Evolutionary conservation across 2,329 filamentous ascomycete genomes (phyloP), one percentile per base, ranked within the genome.

Genomic region (Colletotrichum sp.): DNA sequence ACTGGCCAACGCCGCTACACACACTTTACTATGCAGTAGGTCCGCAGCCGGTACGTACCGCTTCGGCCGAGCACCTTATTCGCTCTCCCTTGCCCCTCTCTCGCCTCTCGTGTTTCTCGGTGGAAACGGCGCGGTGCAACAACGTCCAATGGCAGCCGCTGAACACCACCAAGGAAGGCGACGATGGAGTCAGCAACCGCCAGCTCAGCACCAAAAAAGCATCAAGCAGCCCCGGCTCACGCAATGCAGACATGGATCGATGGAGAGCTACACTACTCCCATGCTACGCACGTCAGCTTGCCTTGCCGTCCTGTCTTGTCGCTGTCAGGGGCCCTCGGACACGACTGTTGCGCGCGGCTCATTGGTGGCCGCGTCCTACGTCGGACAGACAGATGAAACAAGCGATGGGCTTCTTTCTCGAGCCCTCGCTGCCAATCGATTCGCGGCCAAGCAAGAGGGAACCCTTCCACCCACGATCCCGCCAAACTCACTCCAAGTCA

Each of bases 221-320:
- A 59, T 63, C 57, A 30, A 52, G 26, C 24, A 62, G 13, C n/a
- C 26, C 26, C 26, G 28, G 32, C 34, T 16, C 15, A 44, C 67
- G 22, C 63, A 72, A 18, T 55, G 18, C 68, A 66, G 60, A 26
- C 44, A 48, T 48, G 39, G 39, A 44, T 44, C 39, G 39, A 44
- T 44, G 39, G 39, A 4, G 18, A 12, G 18, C 39, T 48, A n/a
- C 39, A 7, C 39, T 48, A 12, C 39, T 48, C 9, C 10, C 9
- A 22, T 48, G 28, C 72, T 63, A 66, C 69, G 69, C 73, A 75
- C 73, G 57, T 73, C 73, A 73, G 73, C 57, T 72, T 68, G n/a
- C 34, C 30, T 64, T 24, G 28, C 39, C 39, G 39, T 48, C 57
- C 30, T 22, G 57, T 24, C 39, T 22, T 71, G 18, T 63, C 34